phyloP scores from a whole-genome alignment of 2,329 filamentous ascomycete species.

The Ophioceras dolichostomum region DNA sequence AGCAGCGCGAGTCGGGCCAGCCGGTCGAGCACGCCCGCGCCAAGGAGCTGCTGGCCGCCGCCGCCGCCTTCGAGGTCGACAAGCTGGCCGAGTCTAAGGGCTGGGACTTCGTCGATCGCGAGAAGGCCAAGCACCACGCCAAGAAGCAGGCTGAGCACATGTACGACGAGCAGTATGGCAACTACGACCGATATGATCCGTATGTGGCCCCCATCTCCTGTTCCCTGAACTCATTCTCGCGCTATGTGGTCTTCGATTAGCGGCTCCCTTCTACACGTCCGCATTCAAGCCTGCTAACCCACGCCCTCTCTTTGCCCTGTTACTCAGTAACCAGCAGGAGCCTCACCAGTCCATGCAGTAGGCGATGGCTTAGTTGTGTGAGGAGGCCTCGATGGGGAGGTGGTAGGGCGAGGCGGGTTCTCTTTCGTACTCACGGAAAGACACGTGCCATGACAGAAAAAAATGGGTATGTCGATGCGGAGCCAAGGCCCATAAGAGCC shows the following conservation, averaged over 20 bases:
- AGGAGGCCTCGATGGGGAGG: too few relatives aligned
- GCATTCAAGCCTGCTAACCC: too few relatives aligned
- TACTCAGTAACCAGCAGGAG: slow-evolving; percentile 1
- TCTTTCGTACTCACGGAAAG: too few relatives aligned
- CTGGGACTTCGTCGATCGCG: slow-evolving; percentile 43
- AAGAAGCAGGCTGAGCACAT: slow-evolving; percentile 43
- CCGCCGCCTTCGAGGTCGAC: slow-evolving; percentile 66
- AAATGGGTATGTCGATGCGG: too few relatives aligned
- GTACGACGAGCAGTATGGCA: slow-evolving; percentile 51
- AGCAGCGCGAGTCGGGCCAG: slow-evolving; percentile 60
- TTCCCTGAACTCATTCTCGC: too few relatives aligned
- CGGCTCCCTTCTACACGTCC: too few relatives aligned
- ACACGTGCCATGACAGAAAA: too few relatives aligned
- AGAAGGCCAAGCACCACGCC: slow-evolving; percentile 46
- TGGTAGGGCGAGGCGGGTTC: too few relatives aligned
- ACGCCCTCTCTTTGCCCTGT: background rate
- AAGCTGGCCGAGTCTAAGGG: slow-evolving; percentile 62
- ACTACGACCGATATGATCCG: slow-evolving; percentile 42
- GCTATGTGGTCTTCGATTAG: too few relatives aligned
- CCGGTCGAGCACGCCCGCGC: slow-evolving; percentile 60
- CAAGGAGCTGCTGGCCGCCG: slow-evolving; percentile 62
- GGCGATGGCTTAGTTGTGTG: too few relatives aligned
- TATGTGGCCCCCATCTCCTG: too few relatives aligned
- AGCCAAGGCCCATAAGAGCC: too few relatives aligned
- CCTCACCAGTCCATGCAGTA: slow-evolving; percentile 4